phyloP scores from a whole-genome alignment of 495 filamentous ascomycete species.

The Penicillium paxilli region DNA sequence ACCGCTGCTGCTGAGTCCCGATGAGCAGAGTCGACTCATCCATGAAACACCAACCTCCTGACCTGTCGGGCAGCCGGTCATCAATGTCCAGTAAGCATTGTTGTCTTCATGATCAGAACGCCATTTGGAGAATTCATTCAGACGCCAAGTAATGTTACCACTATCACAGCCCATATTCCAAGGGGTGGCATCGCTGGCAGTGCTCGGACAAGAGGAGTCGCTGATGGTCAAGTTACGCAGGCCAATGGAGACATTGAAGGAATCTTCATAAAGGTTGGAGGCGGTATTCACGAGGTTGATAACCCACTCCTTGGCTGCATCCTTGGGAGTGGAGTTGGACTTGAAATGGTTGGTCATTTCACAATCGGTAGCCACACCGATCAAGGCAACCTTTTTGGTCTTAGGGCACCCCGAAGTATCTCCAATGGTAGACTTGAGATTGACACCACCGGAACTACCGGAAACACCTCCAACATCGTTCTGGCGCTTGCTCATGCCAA shows the following conservation, averaged over 20 bases:
- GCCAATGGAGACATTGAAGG: conserved; percentile 92
- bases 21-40: conserved; percentile 84
- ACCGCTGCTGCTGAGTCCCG: conserved; percentile 48
- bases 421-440: conserved; percentile 79
- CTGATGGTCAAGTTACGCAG: conserved; percentile 81
- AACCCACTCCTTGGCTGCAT: conserved; percentile 65
- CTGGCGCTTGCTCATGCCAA: conserved; percentile 53
- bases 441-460: conserved; percentile 82
- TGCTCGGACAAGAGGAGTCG: conserved; percentile 64
- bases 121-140: conserved; percentile 90
- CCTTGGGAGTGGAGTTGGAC: conserved; percentile 39
- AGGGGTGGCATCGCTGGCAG: conserved; percentile 59
- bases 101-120: conserved; percentile 68
- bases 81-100: conserved; percentile 91
- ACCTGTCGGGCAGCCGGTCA: conserved; percentile 82
- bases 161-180: conserved; percentile 79
- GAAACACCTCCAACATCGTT: conserved; percentile 53
- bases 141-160: conserved; percentile 69
- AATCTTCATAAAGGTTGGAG: conserved; percentile 80
- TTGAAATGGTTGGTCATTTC: conserved; percentile 73
- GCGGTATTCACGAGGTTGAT: conserved; percentile 85
- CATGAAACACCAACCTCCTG: conserved; percentile 91
- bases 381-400: conserved; percentile 83
- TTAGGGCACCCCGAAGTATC: conserved; percentile 78
- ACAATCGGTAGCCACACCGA: conserved; percentile 93